These are phyloP conservation scores for Gynandropsis gynandra DNA, from an alignment of 345 rosid genomes.

Conservation along the genomic window DNA sequence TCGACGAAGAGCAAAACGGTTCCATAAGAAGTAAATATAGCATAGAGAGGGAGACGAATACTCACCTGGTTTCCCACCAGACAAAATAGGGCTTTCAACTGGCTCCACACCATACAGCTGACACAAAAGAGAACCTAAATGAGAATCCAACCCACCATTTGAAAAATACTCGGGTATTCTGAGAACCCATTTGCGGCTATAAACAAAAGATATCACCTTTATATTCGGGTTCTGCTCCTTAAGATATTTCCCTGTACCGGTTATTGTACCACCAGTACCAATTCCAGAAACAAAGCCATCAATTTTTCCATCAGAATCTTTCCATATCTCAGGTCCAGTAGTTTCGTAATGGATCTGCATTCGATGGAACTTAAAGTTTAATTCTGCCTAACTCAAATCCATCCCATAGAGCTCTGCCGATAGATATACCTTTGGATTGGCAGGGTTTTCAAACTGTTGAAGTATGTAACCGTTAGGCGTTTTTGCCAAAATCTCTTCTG, in stretches of 20 bases:
- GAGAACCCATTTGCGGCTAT: neutral
- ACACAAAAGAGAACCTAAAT: slow-evolving; percentile 15
- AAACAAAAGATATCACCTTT: slow-evolving; percentile 41
- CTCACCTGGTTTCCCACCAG: slow-evolving; percentile 91
- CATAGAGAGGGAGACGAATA: neutral
- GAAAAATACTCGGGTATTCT: neutral
- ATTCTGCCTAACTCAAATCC: slow-evolving; percentile 5
- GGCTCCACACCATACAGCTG: slow-evolving; percentile 86
- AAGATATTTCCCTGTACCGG: slow-evolving; percentile 80
- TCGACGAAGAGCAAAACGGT: no score
- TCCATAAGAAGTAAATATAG: neutral
- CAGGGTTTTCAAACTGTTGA: slow-evolving; percentile 86
- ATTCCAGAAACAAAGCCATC: slow-evolving; percentile 88
- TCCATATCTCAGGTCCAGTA: slow-evolving; percentile 95
- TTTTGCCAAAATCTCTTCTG: slow-evolving; percentile 67
- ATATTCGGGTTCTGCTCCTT: slow-evolving; percentile 69
- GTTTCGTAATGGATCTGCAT: slow-evolving; percentile 78
- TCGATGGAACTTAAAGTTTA: slow-evolving; percentile 5
- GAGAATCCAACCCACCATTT: neutral
- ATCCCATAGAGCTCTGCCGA: neutral
- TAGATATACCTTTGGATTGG: slow-evolving; percentile 73
- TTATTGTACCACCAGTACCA: slow-evolving; percentile 92
- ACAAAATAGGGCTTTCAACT: slow-evolving; percentile 64
- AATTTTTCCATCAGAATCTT: slow-evolving; percentile 68
- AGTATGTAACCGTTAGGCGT: slow-evolving; percentile 81